Evolutionary conservation across 805 yeast genomes (phyloP).

Genomic region (Blastobotrys terrestris): DNA sequence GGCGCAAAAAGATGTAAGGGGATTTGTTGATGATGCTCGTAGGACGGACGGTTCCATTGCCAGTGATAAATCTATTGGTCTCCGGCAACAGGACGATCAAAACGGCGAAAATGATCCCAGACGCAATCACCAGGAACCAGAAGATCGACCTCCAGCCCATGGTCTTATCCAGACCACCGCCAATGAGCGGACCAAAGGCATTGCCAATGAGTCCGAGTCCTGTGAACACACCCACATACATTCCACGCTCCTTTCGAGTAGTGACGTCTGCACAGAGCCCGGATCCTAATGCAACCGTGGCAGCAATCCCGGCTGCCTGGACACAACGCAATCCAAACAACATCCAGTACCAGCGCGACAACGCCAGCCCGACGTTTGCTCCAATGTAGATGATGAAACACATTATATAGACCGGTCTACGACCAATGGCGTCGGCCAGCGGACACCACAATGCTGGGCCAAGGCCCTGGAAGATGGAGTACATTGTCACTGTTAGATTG

Average conservation of each 20-base stretch:
- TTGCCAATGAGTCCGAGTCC: constrained; percentile 67
- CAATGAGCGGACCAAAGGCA: constrained; percentile 69
- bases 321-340: constrained; percentile 60
- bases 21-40: constrained; percentile 19
- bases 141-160: constrained; percentile 58
- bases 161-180: constrained; percentile 41
- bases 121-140: constrained; percentile 63
- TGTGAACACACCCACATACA: constrained; percentile 54
- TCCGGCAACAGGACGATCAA: constrained; percentile 54
- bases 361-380: constrained; percentile 62
- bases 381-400: constrained; percentile 53
- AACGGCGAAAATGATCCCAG: constrained; percentile 38
- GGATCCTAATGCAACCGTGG: constrained; percentile 61
- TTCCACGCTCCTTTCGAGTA: constrained; percentile 62
- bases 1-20: constrained; percentile 17
- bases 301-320: constrained; percentile 71
- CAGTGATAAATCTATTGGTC: constrained; percentile 62
- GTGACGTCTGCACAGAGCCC: constrained; percentile 74
- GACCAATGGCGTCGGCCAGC: constrained; percentile 65
- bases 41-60: constrained; percentile 63
- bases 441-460: constrained; percentile 68
- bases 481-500: constrained; percentile 70
- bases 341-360: constrained; percentile 49
- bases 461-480: constrained; percentile 68
- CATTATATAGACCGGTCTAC: constrained; percentile 59